Base-by-base conservation (phyloP, 2,329 filamentous ascomycete genomes). In the Aspergillus vadensis region DNA sequence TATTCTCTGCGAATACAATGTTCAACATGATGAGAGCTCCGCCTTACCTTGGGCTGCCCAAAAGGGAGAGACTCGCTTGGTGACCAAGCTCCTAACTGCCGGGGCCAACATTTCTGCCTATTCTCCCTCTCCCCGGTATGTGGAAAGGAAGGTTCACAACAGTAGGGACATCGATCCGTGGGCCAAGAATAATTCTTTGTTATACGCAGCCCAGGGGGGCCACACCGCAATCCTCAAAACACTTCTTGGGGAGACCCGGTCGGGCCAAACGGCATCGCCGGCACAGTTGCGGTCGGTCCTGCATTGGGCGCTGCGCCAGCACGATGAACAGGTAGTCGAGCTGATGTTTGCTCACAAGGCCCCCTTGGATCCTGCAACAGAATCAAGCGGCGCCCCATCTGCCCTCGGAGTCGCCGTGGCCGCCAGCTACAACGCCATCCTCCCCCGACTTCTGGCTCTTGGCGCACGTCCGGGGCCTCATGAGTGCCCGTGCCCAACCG, bases 231-330 rank as follows among this genome's bases (percentile, higher is more conserved):
- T 25, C 1, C 52, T 60, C 4, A 36, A 39, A 10, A 17, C 19
- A 5, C 7, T 60, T 52, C 58, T 60, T 2, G 48, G 21, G 5
- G 44, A 60, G 27, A 27, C 25, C 19, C 23, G 52, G 15, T 36
- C 58, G 5, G 15, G 30, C 36, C 58, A 50, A 38, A 47, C 25
- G n/a, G 48, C 19, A 5, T 19, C 43, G 14, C 25, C 44, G 1
- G 43, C 30, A 8, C 58, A 60, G 52, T 44, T 60, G 19, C 58
- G 58, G 2, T 43, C 52, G 9, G 52, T 56, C 14, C 44, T 60
- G 25, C 58, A 60, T 17, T 60, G 58, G 58, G 52, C 58, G 15
- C 23, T 60, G 21, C 52, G 52, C n/a, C 12, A 27, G 8, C 51
- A 55, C 25, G 19, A 44, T 15, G n/a, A 10, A 10, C 5, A 52